These are phyloP conservation scores for Cladosporium sp. DNA, from an alignment of 2,329 filamentous ascomycete species.

Conservation along the genomic window DNA sequence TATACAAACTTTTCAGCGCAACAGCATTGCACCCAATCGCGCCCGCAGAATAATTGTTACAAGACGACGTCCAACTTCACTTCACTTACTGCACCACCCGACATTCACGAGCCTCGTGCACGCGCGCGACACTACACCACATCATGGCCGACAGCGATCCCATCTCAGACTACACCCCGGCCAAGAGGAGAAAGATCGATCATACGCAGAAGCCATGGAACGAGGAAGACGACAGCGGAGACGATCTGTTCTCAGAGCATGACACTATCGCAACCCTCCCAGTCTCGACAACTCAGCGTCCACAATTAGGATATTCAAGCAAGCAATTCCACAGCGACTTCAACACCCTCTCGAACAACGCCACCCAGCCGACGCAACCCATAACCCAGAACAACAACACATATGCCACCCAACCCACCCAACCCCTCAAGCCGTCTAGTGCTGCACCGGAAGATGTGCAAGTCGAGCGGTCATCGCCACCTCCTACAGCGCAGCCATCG, in stretches of 20 bases:
- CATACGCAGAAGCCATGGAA: constrained; percentile 23
- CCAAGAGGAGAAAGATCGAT: constrained; percentile 30
- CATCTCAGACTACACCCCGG: constrained; percentile 30
- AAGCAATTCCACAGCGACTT: constrained; percentile 9
- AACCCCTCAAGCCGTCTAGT: constrained; percentile 45
- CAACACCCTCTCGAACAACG: constrained; percentile 3
- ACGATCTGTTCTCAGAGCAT: constrained; percentile 47
- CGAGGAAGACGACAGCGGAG: constrained; percentile 42
- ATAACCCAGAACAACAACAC: constrained; percentile 29
- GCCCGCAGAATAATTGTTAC: background rate
- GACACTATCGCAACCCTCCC: constrained; percentile 45
- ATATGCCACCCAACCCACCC: constrained; percentile 55
- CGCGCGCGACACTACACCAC: background rate
- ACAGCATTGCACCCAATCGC: too few species aligned
- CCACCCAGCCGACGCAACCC: constrained; percentile 59
- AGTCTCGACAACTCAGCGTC: background rate
- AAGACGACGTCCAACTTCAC: background rate
- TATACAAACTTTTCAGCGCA: too few species aligned
- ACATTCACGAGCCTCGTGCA: background rate
- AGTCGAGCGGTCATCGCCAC: constrained; percentile 80
- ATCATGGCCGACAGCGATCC: constrained; percentile 31
- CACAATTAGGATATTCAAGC: constrained; percentile 9
- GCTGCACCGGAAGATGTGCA: constrained; percentile 53
- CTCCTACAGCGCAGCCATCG: constrained; percentile 29
- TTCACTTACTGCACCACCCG: background rate